phyloP scores from a whole-genome alignment of 441 rosid genomes.

The Manihot esculenta region DNA sequence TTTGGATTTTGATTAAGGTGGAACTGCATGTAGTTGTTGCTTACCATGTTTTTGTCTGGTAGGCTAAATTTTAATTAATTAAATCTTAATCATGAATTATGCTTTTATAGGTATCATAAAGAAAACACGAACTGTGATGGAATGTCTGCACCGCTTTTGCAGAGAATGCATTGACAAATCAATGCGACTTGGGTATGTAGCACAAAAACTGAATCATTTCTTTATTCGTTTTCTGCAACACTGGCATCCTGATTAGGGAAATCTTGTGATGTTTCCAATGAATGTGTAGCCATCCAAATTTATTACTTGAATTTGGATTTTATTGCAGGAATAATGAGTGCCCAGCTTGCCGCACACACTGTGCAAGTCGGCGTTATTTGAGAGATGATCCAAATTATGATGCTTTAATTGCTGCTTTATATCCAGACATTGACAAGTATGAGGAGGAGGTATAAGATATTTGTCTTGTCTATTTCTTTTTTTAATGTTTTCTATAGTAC shows the following conservation, averaged over 20 bases:
- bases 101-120: slow-evolving; percentile 69
- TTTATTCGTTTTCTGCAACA: background rate
- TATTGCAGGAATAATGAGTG: slow-evolving; percentile 92
- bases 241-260: slow-evolving; percentile 1
- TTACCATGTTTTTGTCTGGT: slow-evolving; percentile 5
- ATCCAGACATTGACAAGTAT: slow-evolving; percentile 76
- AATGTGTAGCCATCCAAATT: background rate
- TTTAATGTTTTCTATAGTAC: slow-evolving; percentile 8
- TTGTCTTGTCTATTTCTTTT: slow-evolving; percentile 10
- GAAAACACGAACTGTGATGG: slow-evolving; percentile 98
- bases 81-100: slow-evolving; percentile 14
- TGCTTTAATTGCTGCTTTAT: slow-evolving; percentile 77
- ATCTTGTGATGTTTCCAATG: slow-evolving; percentile 16
- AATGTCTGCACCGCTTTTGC: slow-evolving; percentile 94
- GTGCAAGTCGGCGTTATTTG: slow-evolving; percentile 95
- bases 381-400: slow-evolving; percentile 96
- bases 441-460: slow-evolving; percentile 70
- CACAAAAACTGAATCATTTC: background rate
- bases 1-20: too few relatives aligned
- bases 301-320: slow-evolving; percentile 12
- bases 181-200: slow-evolving; percentile 89
- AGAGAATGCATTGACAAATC: slow-evolving; percentile 98
- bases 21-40: too few relatives aligned
- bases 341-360: slow-evolving; percentile 98
- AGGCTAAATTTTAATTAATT: background rate